Conservation (phyloP, 805 yeast species). For the Jamesozyma jinghongensis region DNA sequence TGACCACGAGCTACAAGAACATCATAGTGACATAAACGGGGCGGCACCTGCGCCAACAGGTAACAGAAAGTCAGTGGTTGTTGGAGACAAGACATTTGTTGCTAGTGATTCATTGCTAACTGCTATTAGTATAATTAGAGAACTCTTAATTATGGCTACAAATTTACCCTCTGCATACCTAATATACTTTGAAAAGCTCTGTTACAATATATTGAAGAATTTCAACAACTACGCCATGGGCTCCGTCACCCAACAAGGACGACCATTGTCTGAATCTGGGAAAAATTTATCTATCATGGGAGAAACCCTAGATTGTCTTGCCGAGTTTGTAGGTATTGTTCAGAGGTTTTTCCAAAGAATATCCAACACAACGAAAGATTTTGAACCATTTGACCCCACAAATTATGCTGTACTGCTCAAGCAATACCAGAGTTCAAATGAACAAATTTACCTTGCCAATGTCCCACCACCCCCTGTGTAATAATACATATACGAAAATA, state of each 20-base stretch:
- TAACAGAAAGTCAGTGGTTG: conserved; percentile 35
- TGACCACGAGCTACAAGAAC: conserved; percentile 3
- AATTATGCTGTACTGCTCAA: conserved; percentile 18
- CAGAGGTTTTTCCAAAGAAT: conserved; percentile 25
- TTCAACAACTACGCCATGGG: conserved; percentile 35
- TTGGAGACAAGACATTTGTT: conserved; percentile 49
- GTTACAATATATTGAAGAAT: conserved; percentile 39
- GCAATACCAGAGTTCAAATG: conserved; percentile 23
- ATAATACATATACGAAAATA: background rate
- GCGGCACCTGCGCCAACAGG: conserved; percentile 11
- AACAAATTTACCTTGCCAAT: conserved; percentile 25
- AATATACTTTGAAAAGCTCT: conserved; percentile 34
- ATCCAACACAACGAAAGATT: conserved; percentile 17
- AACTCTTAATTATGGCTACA: conserved; percentile 46
- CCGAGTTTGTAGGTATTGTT: conserved; percentile 28
- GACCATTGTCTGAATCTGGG: conserved; percentile 17
- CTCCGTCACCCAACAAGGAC: conserved; percentile 17
- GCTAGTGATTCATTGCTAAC: conserved; percentile 43
- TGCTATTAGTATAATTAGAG: conserved; percentile 36
- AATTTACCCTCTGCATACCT: conserved; percentile 41
- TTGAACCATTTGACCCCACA: conserved; percentile 15
- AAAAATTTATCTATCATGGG: conserved; percentile 36
- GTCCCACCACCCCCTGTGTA: conserved; percentile 29
- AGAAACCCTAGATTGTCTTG: conserved; percentile 35
- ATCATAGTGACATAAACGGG: background rate